A percentile compares a stretch with the other conserved stretches of the same genome.
Conservation (phyloP, 257 asterid species). For the Primulina tabacum region DNA sequence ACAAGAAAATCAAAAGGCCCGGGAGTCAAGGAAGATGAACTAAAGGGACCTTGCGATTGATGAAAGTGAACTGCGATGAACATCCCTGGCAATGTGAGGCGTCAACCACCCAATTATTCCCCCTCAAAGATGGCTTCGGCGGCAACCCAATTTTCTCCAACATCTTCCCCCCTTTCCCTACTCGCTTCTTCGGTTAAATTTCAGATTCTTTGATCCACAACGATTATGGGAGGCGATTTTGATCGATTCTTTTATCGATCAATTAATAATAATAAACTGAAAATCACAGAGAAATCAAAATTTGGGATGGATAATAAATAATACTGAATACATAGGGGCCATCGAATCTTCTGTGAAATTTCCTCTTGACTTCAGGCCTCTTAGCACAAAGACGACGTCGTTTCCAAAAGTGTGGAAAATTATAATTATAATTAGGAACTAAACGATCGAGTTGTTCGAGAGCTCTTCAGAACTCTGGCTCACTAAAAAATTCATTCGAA, state of each 20-base stretch:
- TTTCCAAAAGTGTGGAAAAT: not conserved
- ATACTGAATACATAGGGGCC: not conserved
- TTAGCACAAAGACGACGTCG: no score
- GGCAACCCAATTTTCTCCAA: slow-evolving; percentile 95
- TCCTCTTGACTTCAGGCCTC: no score
- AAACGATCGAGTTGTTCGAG: no score
- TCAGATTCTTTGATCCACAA: not conserved
- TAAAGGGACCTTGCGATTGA: slow-evolving; percentile 83
- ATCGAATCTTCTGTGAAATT: not conserved
- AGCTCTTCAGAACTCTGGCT: no score
- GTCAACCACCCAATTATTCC: slow-evolving; percentile 86
- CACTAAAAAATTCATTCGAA: no score
- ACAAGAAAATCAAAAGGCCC: slow-evolving; percentile 8
- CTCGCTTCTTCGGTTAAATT: not conserved
- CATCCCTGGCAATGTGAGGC: slow-evolving; percentile 98
- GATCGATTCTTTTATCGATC: not conserved
- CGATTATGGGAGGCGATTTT: not conserved
- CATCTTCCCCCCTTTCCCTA: slow-evolving; percentile 43
- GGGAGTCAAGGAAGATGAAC: not conserved
- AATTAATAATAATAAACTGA: not conserved
- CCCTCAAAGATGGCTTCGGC: slow-evolving; percentile 79
- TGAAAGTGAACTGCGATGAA: slow-evolving; percentile 88
- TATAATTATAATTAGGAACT: no score
- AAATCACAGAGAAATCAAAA: not conserved
- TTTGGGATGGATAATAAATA: no score